Evolutionary conservation across 2,329 filamentous ascomycete species (phyloP), one percentile per base, ranked within the genome.

Genomic region (Fusarium ramigenum): DNA sequence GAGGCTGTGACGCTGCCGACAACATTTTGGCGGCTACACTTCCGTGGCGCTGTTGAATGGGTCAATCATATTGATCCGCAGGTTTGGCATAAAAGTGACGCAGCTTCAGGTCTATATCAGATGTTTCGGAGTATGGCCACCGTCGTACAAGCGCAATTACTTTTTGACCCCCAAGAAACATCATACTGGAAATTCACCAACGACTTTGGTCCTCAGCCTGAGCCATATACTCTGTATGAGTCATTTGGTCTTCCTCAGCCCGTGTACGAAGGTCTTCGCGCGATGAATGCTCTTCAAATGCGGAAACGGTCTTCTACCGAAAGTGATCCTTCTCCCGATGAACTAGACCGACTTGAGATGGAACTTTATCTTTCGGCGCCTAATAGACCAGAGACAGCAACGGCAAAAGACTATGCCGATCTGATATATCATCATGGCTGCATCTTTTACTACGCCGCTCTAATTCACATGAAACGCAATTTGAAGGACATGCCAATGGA

Each of bases 401-500:
- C 59, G 0, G 66, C 74, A 18, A 75, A 49, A 46, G 75, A 77
- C 14, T 67, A 72, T 19, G 54, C 62, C 5, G 75, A 77, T 14
- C 10, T 78, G 12, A 72, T 77, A 3, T 78, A 78, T 8, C 70
- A 78, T 15, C 75, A 77, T 14, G 75, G 75, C 15, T 78, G 66
- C 11, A 74, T 69, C 1, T 77, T 74, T 19, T 78, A 77, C 64
- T 77, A 77, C 52, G 68, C 75, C 6, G 74, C 75, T 0, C 30
- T 77, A 21, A 69, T 77, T 16, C 74, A 78, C 19, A 75, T 77
- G 75, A 77, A 78, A 28, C 75, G 75, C 25, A 77, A 73, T 9
- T 23, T 77, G 21, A 77, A 78, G 16, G 74, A 64, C 15, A 47
- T 67, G 12, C 64, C 75, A 2, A 56, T 77, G 21, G 60, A 64